phyloP scores from a whole-genome alignment of 2,329 filamentous ascomycete species.

The Leptographium procerum region DNA sequence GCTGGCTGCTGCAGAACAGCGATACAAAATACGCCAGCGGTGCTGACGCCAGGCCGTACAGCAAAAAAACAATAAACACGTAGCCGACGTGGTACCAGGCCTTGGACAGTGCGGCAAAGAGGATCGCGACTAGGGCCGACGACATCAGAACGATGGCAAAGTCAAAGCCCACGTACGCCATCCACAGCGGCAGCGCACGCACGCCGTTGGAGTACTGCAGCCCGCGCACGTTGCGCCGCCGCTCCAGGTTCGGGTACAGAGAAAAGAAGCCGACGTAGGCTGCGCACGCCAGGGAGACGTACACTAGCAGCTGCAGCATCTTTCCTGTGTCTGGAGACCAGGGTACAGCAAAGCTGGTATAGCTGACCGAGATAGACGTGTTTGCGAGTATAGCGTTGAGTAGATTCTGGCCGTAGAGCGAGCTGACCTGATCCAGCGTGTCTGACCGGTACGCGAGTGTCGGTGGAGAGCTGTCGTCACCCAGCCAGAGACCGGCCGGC shows the following conservation, averaged over 20 bases:
- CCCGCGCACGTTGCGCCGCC: constrained; percentile 65
- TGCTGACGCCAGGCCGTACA: constrained; percentile 71
- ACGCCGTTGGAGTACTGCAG: constrained; percentile 91
- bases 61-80: constrained; percentile 66
- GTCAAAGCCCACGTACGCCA: constrained; percentile 73
- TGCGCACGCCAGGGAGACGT: constrained; percentile 68
- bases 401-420: constrained; percentile 53
- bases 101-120: constrained; percentile 53
- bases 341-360: constrained; percentile 63
- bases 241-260: constrained; percentile 78
- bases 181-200: constrained; percentile 69
- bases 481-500: constrained; percentile 72
- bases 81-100: constrained; percentile 74
- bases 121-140: constrained; percentile 53
- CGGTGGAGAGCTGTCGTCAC: constrained; percentile 44
- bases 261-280: constrained; percentile 80
- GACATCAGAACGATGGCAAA: constrained; percentile 60
- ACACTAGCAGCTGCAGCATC: constrained; percentile 67
- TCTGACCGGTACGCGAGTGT: constrained; percentile 64
- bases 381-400: constrained; percentile 57
- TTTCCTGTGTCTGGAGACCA: constrained; percentile 59
- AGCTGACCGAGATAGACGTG: constrained; percentile 59
- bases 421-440: constrained; percentile 38
- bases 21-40: constrained; percentile 73
- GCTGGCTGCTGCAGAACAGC: constrained; percentile 64